These are phyloP conservation scores for Stenocarpella maydis DNA, from an alignment of 2,329 filamentous ascomycete genomes.

Conservation along the genomic window DNA sequence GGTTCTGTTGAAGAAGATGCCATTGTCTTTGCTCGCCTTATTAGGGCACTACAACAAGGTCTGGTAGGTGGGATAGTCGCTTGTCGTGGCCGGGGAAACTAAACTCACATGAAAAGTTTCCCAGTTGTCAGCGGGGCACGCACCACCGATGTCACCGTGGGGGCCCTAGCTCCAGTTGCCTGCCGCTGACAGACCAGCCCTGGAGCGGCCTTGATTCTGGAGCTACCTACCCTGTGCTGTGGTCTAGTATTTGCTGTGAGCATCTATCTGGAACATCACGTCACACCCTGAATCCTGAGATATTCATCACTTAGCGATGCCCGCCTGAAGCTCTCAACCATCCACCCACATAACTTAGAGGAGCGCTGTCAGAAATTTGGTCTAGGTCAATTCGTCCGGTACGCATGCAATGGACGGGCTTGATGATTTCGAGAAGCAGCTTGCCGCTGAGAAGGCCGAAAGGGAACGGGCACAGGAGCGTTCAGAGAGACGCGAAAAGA, in stretches of 20 bases:
- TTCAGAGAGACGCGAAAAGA: conserved; percentile 41
- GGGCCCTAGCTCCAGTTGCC: conserved; percentile 13
- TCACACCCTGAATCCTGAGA: background rate
- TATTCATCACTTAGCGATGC: background rate
- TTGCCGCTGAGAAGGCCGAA: conserved; percentile 48
- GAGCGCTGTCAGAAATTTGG: background rate
- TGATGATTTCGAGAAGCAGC: conserved; percentile 49
- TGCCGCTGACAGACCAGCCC: conserved; percentile 9
- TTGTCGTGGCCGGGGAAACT: background rate
- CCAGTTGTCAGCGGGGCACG: conserved; percentile 24
- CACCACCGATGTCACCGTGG: conserved; percentile 23
- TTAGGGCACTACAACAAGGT: background rate
- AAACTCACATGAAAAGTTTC: conserved; percentile 33
- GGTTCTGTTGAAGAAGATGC: conserved; percentile 35
- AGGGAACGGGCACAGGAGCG: conserved; percentile 41
- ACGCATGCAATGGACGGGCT: conserved; percentile 40
- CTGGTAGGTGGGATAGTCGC: background rate
- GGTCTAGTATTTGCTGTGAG: conserved; percentile 1
- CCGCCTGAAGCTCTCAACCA: background rate
- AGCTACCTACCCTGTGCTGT: background rate
- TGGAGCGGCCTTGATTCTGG: background rate
- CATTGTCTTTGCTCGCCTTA: conserved; percentile 35
- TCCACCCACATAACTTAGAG: background rate
- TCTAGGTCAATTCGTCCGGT: background rate
- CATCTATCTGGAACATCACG: conserved; percentile 22